Percentiles rank a stretch among this genome's conserved stretches.
Conservation (phyloP, 306 rosid genomes). For the Ziziphus jujuba region DNA sequence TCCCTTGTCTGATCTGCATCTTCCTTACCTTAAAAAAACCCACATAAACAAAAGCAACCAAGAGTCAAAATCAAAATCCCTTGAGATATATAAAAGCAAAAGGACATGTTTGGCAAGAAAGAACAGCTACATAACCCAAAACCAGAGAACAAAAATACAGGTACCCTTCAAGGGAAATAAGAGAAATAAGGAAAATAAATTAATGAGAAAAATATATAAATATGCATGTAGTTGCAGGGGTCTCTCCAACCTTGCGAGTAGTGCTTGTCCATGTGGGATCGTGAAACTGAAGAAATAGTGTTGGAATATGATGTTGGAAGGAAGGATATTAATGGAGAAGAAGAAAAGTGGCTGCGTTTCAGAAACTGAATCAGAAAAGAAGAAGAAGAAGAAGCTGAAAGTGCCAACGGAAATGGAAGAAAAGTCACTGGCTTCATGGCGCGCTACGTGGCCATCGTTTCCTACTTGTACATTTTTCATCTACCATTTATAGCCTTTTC, state of each 20-base stretch:
- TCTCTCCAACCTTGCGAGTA: constrained; percentile 21
- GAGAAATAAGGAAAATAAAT: not conserved
- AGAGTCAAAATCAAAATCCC: not conserved
- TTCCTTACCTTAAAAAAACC: constrained; percentile 20
- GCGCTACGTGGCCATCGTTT: constrained; percentile 37
- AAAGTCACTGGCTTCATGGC: constrained; percentile 21
- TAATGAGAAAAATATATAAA: no score
- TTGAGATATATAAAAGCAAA: no score
- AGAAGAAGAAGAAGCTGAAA: not conserved
- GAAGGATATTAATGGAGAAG: not conserved
- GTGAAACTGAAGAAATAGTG: not conserved
- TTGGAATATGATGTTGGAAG: not conserved
- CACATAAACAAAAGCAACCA: not conserved
- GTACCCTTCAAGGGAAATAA: not conserved
- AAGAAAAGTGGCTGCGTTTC: not conserved
- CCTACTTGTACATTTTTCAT: not conserved
- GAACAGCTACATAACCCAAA: not conserved
- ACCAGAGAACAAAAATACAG: not conserved
- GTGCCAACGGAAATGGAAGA: not conserved
- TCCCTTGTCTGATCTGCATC: constrained; percentile 22
- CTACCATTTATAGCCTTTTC: not conserved
- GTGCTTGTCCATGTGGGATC: constrained; percentile 25
- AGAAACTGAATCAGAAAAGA: not conserved
- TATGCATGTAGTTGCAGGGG: no score
- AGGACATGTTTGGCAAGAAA: not conserved